phyloP scores from a whole-genome alignment of 2,329 filamentous ascomycete genomes.

The Curvularia sp. region DNA sequence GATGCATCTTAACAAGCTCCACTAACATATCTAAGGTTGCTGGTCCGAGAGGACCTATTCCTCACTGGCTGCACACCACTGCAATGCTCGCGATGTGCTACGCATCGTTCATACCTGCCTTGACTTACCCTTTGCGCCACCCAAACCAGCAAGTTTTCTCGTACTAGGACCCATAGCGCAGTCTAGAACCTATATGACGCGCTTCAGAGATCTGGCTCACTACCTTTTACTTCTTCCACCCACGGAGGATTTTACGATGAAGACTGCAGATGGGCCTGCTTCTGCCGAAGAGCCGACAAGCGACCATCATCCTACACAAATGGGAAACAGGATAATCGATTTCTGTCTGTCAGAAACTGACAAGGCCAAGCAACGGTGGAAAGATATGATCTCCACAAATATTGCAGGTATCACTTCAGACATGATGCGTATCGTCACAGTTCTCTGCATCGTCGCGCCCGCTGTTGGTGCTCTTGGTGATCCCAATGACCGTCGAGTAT shows the following conservation, averaged over 20 bases:
- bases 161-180: constrained; percentile 53
- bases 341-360: constrained; percentile 56
- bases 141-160: constrained; percentile 37
- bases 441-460: constrained; percentile 55
- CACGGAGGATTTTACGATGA: constrained; percentile 13
- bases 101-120: constrained; percentile 74
- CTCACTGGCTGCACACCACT: constrained; percentile 68
- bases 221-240: constrained; percentile 57
- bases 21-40: constrained; percentile 43
- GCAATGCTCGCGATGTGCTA: constrained; percentile 69
- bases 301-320: constrained; percentile 31
- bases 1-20: background rate
- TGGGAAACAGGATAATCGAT: constrained; percentile 51
- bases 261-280: constrained; percentile 1
- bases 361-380: constrained; percentile 54
- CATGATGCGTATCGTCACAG: constrained; percentile 58
- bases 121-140: constrained; percentile 55
- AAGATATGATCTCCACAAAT: constrained; percentile 51
- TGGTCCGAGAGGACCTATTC: constrained; percentile 70
- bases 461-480: constrained; percentile 38
- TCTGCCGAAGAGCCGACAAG: constrained; percentile 16
- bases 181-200: constrained; percentile 52
- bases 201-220: constrained; percentile 52
- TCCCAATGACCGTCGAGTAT: constrained; percentile 31
- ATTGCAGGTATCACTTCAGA: constrained; percentile 58